phyloP scores from a whole-genome alignment of 805 yeast species.

The Kazachstania bromeliacearum region DNA sequence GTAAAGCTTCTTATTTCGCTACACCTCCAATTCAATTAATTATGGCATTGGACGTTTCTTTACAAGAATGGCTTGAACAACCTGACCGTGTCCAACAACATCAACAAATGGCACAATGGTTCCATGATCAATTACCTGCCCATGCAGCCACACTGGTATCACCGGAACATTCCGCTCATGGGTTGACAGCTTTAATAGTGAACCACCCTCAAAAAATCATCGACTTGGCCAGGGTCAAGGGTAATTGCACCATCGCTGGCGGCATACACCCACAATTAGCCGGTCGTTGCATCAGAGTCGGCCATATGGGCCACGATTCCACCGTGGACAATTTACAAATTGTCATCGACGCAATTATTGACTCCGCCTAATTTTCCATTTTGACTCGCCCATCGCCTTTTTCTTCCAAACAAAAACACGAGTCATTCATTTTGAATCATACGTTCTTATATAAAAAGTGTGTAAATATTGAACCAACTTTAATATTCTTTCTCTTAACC shows the following conservation, averaged over 20 bases:
- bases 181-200: constrained; percentile 73
- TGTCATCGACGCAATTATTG: background rate
- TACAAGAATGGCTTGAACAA: constrained; percentile 59
- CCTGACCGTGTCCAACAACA: constrained; percentile 45
- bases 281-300: constrained; percentile 81
- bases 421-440: no score
- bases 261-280: constrained; percentile 79
- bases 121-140: constrained; percentile 57
- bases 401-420: no score
- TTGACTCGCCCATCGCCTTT: no score
- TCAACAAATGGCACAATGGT: constrained; percentile 47
- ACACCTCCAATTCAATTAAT: constrained; percentile 90
- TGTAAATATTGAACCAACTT: no score
- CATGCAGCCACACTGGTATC: constrained; percentile 49
- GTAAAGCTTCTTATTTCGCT: constrained; percentile 74
- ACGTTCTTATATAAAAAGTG: no score
- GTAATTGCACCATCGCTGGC: constrained; percentile 76
- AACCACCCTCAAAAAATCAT: constrained; percentile 61
- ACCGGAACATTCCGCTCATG: constrained; percentile 59
- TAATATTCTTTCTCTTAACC: no score
- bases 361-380: no score
- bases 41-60: constrained; percentile 69
- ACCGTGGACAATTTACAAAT: constrained; percentile 23
- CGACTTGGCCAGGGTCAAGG: constrained; percentile 45
- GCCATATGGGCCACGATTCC: constrained; percentile 89